Evolutionary conservation across 1,284 basidiomycete species (phyloP).

Genomic region (Cryptococcus neoformans): DNA sequence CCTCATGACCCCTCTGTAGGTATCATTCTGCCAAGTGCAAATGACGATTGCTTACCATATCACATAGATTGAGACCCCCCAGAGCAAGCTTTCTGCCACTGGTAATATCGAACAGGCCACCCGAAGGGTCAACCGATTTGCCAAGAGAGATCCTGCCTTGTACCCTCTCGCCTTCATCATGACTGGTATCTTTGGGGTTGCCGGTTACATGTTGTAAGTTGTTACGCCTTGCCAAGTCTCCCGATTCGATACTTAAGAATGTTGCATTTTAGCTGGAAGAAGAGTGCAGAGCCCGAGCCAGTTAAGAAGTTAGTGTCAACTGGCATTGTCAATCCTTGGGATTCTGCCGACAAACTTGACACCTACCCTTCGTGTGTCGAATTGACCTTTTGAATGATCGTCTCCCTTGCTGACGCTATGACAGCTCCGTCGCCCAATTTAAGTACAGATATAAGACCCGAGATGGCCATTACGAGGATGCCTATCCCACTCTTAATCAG

Average conservation of each 20-base stretch:
- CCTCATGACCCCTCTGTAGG: constrained; percentile 16
- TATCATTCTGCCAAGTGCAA: not conserved
- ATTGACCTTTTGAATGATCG: no score
- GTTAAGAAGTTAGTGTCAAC: constrained; percentile 26
- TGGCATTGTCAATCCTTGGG: constrained; percentile 47
- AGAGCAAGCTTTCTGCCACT: constrained; percentile 24
- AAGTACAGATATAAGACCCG: constrained; percentile 50
- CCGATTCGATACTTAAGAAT: no score
- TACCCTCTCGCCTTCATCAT: constrained; percentile 47
- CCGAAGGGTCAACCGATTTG: constrained; percentile 45
- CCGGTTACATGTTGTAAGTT: constrained; percentile 48
- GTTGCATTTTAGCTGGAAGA: constrained; percentile 29
- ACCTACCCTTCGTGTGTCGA: constrained; percentile 35
- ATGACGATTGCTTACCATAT: not conserved
- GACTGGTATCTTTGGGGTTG: constrained; percentile 37
- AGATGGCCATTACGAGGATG: constrained; percentile 46
- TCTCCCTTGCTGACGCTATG: not conserved
- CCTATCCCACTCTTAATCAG: constrained; percentile 37
- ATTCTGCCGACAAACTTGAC: constrained; percentile 38
- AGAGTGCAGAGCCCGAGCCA: constrained; percentile 35
- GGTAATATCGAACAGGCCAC: constrained; percentile 42
- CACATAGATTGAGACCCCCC: not conserved
- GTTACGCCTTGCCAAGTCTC: not conserved
- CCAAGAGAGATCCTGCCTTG: constrained; percentile 48
- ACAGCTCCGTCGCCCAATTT: constrained; percentile 43